Evolutionary conservation across 73 alveolate species (phyloP).

Genomic region (Paramecium octaurelia): DNA sequence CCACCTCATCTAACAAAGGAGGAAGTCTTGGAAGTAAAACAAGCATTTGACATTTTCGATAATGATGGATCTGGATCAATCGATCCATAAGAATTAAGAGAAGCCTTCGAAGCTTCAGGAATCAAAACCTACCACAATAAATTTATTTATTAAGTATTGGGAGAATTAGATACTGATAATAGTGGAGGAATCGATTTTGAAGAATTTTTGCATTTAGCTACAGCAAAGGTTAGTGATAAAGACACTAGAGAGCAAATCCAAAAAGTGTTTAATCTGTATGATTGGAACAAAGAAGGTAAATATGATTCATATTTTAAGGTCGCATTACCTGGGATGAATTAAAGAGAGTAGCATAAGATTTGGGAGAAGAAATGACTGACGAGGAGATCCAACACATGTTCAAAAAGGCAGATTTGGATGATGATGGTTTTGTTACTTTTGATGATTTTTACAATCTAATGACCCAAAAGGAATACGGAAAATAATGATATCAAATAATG

Average conservation of each 20-base stretch:
- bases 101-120: constrained; percentile 89
- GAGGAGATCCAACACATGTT: constrained; percentile 92
- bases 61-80: constrained; percentile 89
- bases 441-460: constrained; percentile 50
- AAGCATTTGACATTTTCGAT: constrained; percentile 76
- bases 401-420: constrained; percentile 60
- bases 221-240: constrained; percentile 63
- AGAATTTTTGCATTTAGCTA: constrained; percentile 83
- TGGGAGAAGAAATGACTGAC: constrained; percentile 95
- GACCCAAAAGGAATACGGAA: constrained; percentile 47
- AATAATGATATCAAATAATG: not conserved
- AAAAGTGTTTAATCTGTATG: constrained; percentile 52
- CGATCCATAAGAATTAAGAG: constrained; percentile 92
- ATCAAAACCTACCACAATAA: constrained; percentile 85
- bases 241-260: constrained; percentile 41
- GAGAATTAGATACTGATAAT: constrained; percentile 90
- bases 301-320: constrained; percentile 28
- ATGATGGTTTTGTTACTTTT: constrained; percentile 53
- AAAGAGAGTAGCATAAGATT: constrained; percentile 86
- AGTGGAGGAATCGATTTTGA: constrained; percentile 93
- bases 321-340: constrained; percentile 80
- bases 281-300: constrained; percentile 51
- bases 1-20: constrained; percentile 74
- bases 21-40: constrained; percentile 17
- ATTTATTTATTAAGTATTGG: constrained; percentile 87